Conservation (phyloP, 768 basidiomycete species). For the Boletus speciosus region DNA sequence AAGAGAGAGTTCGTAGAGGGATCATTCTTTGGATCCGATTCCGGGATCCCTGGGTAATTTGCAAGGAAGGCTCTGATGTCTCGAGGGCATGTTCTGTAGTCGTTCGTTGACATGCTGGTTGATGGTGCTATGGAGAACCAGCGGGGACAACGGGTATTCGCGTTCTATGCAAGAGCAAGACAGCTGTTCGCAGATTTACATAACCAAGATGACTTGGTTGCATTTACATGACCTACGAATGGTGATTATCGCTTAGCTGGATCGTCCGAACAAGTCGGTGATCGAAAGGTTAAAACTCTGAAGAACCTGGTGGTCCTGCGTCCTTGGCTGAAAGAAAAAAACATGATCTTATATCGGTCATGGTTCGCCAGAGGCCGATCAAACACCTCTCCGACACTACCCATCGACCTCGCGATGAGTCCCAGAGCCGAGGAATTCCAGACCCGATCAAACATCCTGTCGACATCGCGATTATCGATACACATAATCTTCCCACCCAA, state of each 20-base stretch:
- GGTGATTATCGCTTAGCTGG: constrained; percentile 1
- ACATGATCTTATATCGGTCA: not conserved
- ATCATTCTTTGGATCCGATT: constrained; percentile 4
- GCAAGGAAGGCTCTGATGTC: constrained; percentile 27
- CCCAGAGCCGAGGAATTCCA: constrained; percentile 15
- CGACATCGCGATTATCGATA: constrained; percentile 19
- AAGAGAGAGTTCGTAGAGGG: constrained; percentile 52
- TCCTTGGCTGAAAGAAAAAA: not conserved
- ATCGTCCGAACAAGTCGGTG: constrained; percentile 1
- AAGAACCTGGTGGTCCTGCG: not conserved
- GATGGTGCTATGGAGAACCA: not conserved
- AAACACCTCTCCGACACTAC: not conserved
- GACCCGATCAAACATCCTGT: constrained; percentile 9
- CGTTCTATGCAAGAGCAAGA: not conserved
- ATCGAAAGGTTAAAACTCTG: constrained; percentile 21
- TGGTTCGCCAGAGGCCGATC: not conserved
- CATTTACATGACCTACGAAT: not conserved
- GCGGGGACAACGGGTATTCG: constrained; percentile 6
- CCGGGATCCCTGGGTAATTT: constrained; percentile 18
- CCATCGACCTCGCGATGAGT: constrained; percentile 6
- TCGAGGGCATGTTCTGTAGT: constrained; percentile 8
- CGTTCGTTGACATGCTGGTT: constrained; percentile 15
- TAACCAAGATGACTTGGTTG: not conserved
- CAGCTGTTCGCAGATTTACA: not conserved
- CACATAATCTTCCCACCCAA: constrained; percentile 10